Percentiles rank a stretch among this genome's conserved stretches.
Evolutionary conservation across 345 rosid species (phyloP).

Genomic region (Turnera subulata): DNA sequence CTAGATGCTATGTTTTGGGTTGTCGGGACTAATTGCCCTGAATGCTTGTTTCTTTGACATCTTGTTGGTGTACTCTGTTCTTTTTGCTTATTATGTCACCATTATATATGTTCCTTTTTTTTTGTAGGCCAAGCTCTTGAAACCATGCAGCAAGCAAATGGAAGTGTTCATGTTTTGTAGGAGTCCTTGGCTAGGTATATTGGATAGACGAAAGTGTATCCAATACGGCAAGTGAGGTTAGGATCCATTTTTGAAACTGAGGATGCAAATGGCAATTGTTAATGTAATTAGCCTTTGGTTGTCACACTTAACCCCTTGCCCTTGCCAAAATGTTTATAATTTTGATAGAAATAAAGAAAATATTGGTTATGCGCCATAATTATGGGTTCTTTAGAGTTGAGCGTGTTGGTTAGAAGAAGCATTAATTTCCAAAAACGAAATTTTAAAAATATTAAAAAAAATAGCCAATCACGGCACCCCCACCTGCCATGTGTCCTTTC

Average conservation of each 20-base stretch:
- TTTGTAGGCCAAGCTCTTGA: slow-evolving; percentile 37
- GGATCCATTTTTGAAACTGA: slow-evolving; percentile 35
- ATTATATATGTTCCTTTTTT: slow-evolving; percentile 9
- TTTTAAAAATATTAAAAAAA: slow-evolving; percentile 36
- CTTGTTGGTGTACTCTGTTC: too few species aligned
- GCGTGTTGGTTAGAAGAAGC: too few species aligned
- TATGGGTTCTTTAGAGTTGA: too few species aligned
- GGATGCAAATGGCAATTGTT: slow-evolving; percentile 19
- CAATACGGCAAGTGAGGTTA: slow-evolving; percentile 37
- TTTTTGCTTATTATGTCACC: neutral
- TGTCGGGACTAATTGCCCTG: neutral
- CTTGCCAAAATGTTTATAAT: neutral
- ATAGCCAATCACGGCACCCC: slow-evolving; percentile 44
- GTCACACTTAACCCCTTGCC: slow-evolving; percentile 12
- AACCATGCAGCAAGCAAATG: slow-evolving; percentile 38
- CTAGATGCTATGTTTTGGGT: neutral
- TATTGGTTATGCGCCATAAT: slow-evolving; percentile 38
- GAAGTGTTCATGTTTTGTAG: slow-evolving; percentile 53
- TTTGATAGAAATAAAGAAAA: neutral
- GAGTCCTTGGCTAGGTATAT: slow-evolving; percentile 15
- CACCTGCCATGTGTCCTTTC: slow-evolving; percentile 33
- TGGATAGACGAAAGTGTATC: slow-evolving; percentile 25
- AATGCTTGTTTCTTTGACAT: too few species aligned
- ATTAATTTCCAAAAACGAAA: too few species aligned
- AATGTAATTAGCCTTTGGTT: slow-evolving; percentile 8